Conservation (phyloP, 768 basidiomycete genomes). For the Boletus reticulatus region DNA sequence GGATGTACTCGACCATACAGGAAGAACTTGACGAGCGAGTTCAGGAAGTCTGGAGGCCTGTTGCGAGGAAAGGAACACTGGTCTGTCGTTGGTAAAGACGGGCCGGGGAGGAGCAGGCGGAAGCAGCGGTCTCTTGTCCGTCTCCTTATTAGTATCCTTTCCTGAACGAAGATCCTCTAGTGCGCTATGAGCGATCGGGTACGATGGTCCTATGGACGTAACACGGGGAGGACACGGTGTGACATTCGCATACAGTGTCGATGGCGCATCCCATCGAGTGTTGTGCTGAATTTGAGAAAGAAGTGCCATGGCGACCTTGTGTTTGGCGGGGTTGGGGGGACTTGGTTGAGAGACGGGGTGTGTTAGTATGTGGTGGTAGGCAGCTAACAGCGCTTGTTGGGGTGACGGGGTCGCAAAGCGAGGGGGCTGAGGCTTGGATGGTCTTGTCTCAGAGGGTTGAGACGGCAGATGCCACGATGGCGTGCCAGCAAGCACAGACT, state of each 20-base stretch:
- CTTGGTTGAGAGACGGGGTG: conserved; percentile 56
- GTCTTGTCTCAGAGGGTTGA: conserved; percentile 25
- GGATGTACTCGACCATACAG: conserved; percentile 43
- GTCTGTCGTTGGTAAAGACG: conserved; percentile 45
- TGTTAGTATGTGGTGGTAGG: conserved; percentile 77
- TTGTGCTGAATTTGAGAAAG: conserved; percentile 53
- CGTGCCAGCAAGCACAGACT: conserved; percentile 63
- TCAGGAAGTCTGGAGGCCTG: conserved; percentile 66
- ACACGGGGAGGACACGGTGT: conserved; percentile 62
- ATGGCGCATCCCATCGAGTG: conserved; percentile 66
- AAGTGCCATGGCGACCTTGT: conserved; percentile 74
- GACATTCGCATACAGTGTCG: conserved; percentile 60
- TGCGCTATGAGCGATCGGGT: conserved; percentile 45
- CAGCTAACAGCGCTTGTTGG: conserved; percentile 62
- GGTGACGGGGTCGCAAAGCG: conserved; percentile 51
- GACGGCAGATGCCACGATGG: conserved; percentile 72
- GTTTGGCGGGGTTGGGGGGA: conserved; percentile 57
- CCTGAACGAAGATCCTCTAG: conserved; percentile 35
- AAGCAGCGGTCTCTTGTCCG: conserved; percentile 38
- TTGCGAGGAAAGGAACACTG: conserved; percentile 63
- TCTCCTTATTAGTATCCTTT: conserved; percentile 51
- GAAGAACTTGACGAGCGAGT: conserved; percentile 62
- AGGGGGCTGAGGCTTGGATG: conserved; percentile 18
- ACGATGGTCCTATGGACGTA: conserved; percentile 62
- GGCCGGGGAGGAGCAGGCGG: conserved; percentile 38